Base-by-base conservation (phyloP, 2,329 filamentous ascomycete species). In the Ceratocystis variospora region DNA sequence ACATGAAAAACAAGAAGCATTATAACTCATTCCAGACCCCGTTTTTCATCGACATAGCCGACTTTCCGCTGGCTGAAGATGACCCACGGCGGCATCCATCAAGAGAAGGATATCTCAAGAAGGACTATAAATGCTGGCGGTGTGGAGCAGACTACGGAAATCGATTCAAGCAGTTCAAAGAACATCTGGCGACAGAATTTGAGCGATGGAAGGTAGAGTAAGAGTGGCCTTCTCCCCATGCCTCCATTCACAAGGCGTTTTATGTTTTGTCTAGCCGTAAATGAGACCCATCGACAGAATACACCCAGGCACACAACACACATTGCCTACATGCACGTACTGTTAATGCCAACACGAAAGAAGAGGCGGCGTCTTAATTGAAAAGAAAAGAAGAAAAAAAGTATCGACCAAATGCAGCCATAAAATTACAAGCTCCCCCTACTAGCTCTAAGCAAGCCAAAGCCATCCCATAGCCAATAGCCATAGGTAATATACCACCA, bases 11-110 rank as follows among this genome's bases (percentile, higher is more conserved):
- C 73, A 81, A 85, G 69, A 93, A 91, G 74, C 94, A 97, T 76
- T 97, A 96, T 76, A 90, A 94, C 73, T 94, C 88, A 69, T 97
- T 97, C 76, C 85, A 83, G 41, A 95, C 92, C 64, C 82, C 83
- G 2, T 99, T 97, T 74, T 83, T 99, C 25, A 83, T 97, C 12
- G 79, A 81, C 17, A 72, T 97, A 31, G 85, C 85, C 25, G 88
- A 92, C 68, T 93, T 96, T 62, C 93, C 94, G 3, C 76, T 97
- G 37, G 79, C 80, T 0, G 69, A 77, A 31, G 82, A 86, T 65
- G 90, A 95, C 73, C 74, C 76, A 59, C 77, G 90, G 68, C 79
- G 86, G 69, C 73, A 84, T 66, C 81, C 84, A 0, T 78, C 77
- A 0, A 76, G 75, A 67, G 77, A 80, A 65, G 77, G 80, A 19